A percentile compares a stretch with the other conserved stretches of the same genome.
Evolutionary conservation across 139 green algal species (phyloP).

Genomic region (Edaphochlamys debaryana): DNA sequence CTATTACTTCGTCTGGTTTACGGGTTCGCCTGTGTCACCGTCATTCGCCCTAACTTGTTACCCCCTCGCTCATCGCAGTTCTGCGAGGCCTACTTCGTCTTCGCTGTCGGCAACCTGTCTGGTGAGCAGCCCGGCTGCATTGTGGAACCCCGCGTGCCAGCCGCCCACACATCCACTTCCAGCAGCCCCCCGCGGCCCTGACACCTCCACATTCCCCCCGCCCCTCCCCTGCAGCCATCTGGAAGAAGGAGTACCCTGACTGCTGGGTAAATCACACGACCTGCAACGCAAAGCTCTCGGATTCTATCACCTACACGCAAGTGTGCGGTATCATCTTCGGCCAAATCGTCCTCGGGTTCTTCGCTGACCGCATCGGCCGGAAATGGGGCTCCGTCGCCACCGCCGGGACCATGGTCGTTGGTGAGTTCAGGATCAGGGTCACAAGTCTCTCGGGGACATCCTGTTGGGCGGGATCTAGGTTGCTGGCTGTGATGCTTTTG

Average conservation of each 20-base stretch:
- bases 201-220: no score
- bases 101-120: constrained; percentile 28
- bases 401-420: constrained; percentile 24
- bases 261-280: constrained; percentile 17
- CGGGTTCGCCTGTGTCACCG: no score
- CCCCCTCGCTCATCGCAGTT: background rate
- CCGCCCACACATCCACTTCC: no score
- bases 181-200: no score
- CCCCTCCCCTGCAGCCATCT: no score
- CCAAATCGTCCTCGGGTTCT: constrained; percentile 28
- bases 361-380: constrained; percentile 30
- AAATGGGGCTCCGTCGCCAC: constrained; percentile 27
- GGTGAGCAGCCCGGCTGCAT: no score
- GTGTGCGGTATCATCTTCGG: constrained; percentile 37
- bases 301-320: constrained; percentile 42
- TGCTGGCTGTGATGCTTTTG: background rate
- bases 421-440: no score
- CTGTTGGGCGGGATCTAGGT: no score
- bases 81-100: constrained; percentile 40
- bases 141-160: no score
- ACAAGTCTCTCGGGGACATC: no score
- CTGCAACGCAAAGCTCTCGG: constrained; percentile 5
- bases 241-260: constrained; percentile 26
- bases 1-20: no score
- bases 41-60: background rate